A percentile compares a stretch with the other conserved stretches of the same genome.
phyloP scores from a whole-genome alignment of 495 filamentous ascomycete species.

The Neurospora sp. region DNA sequence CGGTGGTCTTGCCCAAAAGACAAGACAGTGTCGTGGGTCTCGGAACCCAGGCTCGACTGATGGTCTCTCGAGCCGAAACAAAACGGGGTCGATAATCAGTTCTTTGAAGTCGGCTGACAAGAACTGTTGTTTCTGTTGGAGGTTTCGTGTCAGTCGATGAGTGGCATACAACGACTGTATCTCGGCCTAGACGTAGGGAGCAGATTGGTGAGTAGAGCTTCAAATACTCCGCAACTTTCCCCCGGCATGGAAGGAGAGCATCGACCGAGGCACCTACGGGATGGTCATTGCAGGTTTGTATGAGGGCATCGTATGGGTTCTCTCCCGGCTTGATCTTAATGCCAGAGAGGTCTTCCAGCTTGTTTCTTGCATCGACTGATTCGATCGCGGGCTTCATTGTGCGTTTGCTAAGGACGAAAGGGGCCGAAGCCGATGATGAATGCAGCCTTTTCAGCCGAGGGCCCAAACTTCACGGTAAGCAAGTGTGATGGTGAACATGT shows the following conservation, averaged over 20 bases:
- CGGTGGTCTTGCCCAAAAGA: slow-evolving; percentile 81
- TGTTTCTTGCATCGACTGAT: slow-evolving; percentile 38
- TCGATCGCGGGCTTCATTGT: slow-evolving; percentile 26
- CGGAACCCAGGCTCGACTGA: slow-evolving; percentile 50
- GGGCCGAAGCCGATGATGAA: background rate
- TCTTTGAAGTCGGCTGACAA: slow-evolving; percentile 56
- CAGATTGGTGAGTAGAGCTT: background rate
- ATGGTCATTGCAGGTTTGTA: slow-evolving; percentile 48
- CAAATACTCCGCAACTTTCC: background rate
- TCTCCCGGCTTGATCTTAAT: slow-evolving; percentile 33
- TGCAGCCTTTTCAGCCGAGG: background rate
- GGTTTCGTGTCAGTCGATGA: slow-evolving; percentile 65
- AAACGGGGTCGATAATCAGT: slow-evolving; percentile 63
- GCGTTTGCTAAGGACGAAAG: background rate
- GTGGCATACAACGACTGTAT: slow-evolving; percentile 63
- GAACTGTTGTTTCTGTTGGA: slow-evolving; percentile 57
- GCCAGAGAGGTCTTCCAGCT: slow-evolving; percentile 47
- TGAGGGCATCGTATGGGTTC: slow-evolving; percentile 72
- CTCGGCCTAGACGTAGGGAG: slow-evolving; percentile 35
- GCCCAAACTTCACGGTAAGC: background rate
- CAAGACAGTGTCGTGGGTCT: slow-evolving; percentile 71
- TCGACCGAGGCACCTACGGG: slow-evolving; percentile 36
- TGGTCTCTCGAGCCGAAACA: slow-evolving; percentile 53
- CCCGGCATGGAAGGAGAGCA: background rate
- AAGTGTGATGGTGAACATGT: background rate